Conservation (phyloP, 768 basidiomycete species). For the Lactifluus rugatus region DNA sequence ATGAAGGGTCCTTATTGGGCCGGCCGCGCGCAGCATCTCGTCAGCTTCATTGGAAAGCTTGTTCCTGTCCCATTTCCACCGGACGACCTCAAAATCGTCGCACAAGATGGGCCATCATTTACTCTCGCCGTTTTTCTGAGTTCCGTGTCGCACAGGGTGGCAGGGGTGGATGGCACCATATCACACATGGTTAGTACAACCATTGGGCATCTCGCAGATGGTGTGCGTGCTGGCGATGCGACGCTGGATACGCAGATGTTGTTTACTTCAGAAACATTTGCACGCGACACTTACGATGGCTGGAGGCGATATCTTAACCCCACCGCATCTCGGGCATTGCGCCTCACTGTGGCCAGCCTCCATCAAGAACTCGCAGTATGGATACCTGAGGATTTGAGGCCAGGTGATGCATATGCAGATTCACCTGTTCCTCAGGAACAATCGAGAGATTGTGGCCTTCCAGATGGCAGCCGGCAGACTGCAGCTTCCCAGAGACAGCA, state of each 20-base stretch:
- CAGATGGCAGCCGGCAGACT: not conserved
- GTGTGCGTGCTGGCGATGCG: not conserved
- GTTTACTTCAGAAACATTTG: not conserved
- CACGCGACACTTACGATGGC: not conserved
- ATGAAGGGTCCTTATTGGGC: constrained; percentile 3
- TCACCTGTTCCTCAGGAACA: not conserved
- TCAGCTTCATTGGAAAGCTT: not conserved
- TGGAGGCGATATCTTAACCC: not conserved
- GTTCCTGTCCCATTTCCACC: not conserved
- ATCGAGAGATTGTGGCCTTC: not conserved
- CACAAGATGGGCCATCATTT: constrained; percentile 1
- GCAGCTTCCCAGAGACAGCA: not conserved
- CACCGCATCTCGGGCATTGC: not conserved
- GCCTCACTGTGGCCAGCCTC: not conserved
- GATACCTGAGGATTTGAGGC: not conserved
- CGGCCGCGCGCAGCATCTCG: not conserved
- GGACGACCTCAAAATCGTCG: not conserved
- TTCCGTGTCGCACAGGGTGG: not conserved
- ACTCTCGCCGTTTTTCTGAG: not conserved
- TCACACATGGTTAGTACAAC: constrained; percentile 1
- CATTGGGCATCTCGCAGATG: constrained; percentile 1
- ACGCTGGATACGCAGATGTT: not conserved
- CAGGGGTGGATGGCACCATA: not conserved
- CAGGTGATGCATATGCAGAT: not conserved
- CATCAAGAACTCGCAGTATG: not conserved